A percentile compares a stretch with the other conserved stretches of the same genome.
phyloP scores from a whole-genome alignment of 495 filamentous ascomycete genomes.

The Aspergillus campestris region DNA sequence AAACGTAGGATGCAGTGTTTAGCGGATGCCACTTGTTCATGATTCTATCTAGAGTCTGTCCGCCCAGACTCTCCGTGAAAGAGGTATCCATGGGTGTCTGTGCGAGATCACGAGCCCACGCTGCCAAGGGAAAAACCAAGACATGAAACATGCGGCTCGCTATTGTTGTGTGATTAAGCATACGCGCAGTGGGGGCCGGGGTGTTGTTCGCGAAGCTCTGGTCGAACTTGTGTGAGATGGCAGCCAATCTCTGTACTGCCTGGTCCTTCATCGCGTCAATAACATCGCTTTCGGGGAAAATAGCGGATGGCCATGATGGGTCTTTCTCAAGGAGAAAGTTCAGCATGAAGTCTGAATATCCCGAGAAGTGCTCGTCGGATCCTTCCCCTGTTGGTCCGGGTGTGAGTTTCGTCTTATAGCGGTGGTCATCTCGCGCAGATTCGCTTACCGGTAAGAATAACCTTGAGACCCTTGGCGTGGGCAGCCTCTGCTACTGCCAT shows the following conservation, averaged over 20 bases:
- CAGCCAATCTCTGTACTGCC: no score
- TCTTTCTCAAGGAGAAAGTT: constrained; percentile 41
- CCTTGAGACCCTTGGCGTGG: constrained; percentile 36
- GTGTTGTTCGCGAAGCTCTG: not conserved
- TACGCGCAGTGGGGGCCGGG: constrained; percentile 6
- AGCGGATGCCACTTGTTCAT: constrained; percentile 40
- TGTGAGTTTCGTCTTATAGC: no score
- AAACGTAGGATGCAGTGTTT: constrained; percentile 39
- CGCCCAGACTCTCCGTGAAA: constrained; percentile 15
- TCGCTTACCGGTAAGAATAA: constrained; percentile 32
- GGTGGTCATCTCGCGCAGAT: not conserved
- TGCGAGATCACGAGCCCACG: constrained; percentile 2
- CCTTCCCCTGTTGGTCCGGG: constrained; percentile 31
- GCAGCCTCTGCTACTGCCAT: constrained; percentile 35
- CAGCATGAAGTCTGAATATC: constrained; percentile 34
- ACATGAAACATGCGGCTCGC: not conserved
- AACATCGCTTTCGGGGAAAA: constrained; percentile 4
- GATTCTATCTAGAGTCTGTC: constrained; percentile 21
- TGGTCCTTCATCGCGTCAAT: constrained; percentile 1
- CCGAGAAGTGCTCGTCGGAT: constrained; percentile 45
- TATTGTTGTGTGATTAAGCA: constrained; percentile 9
- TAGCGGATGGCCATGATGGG: constrained; percentile 19
- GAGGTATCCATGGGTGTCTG: constrained; percentile 3
- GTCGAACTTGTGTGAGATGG: no score
- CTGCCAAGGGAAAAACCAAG: constrained; percentile 1